Percentiles rank a stretch among this genome's conserved stretches.
Evolutionary conservation across 2,329 filamentous ascomycete species (phyloP).

Genomic region (Cladosporium sp.): DNA sequence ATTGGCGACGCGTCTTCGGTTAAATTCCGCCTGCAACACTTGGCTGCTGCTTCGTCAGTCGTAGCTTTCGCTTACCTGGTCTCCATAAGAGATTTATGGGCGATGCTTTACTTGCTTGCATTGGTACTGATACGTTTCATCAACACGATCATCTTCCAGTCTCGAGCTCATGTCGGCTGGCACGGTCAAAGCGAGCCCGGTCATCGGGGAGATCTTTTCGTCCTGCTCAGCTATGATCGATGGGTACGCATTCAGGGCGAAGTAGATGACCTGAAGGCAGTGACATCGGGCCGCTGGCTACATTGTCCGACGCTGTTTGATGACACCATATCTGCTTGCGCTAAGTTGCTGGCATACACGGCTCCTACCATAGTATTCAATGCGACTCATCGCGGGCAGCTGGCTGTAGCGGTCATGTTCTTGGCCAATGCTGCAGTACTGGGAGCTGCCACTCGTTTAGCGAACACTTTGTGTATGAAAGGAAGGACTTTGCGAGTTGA

Average conservation of each 20-base stretch:
- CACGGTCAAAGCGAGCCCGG: constrained; percentile 35
- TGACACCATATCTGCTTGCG: constrained; percentile 45
- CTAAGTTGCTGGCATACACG: constrained; percentile 57
- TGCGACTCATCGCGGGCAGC: constrained; percentile 49
- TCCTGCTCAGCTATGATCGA: constrained; percentile 51
- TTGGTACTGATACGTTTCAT: constrained; percentile 53
- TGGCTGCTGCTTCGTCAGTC: not conserved
- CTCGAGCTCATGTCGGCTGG: constrained; percentile 40
- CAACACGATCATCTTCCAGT: constrained; percentile 55
- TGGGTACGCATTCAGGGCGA: constrained; percentile 52
- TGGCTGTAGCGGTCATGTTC: constrained; percentile 50
- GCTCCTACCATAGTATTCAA: constrained; percentile 55
- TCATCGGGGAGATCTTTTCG: constrained; percentile 44
- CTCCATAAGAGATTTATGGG: constrained; percentile 36
- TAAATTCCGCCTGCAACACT: not conserved
- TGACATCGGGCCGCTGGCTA: constrained; percentile 57
- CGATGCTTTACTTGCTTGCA: constrained; percentile 43
- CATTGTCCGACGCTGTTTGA: constrained; percentile 49
- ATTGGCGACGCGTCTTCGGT: not conserved
- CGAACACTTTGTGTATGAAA: constrained; percentile 48
- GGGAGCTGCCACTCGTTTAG: constrained; percentile 51
- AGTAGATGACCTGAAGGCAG: constrained; percentile 55
- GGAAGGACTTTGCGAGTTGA: constrained; percentile 38
- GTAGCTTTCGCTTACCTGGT: constrained; percentile 15
- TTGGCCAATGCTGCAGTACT: constrained; percentile 52